A percentile compares a stretch with the other conserved stretches of the same genome.
Evolutionary conservation across 1,284 basidiomycete species (phyloP).

Genomic region (Quambalaria eucalypti): DNA sequence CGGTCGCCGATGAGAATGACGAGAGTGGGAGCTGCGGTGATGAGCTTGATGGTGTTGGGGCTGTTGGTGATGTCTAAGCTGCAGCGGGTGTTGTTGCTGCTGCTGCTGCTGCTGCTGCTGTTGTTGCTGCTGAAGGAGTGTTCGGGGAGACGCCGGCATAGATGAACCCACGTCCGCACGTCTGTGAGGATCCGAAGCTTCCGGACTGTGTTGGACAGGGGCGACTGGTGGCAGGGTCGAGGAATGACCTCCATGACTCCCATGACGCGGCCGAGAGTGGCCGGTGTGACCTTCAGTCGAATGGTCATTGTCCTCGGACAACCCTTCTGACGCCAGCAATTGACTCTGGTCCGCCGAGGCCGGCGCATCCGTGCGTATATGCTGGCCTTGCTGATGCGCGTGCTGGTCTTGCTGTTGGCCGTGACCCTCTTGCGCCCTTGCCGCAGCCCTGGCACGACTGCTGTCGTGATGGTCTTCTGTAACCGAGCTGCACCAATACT

Average conservation of each 20-base stretch:
- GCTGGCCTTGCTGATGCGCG: too few species aligned
- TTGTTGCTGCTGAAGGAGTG: neutral
- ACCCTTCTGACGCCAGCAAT: too few species aligned
- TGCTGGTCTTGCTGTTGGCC: neutral
- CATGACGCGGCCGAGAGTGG: too few species aligned
- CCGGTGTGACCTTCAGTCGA: too few species aligned
- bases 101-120: neutral
- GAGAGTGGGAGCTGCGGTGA: too few species aligned
- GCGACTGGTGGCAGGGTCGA: too few species aligned
- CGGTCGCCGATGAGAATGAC: too few species aligned
- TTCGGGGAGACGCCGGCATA: neutral
- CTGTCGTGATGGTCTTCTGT: slow-evolving; percentile 31
- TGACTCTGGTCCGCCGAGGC: neutral
- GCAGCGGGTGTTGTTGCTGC: neutral
- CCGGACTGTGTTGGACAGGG: neutral
- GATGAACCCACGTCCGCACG: too few species aligned
- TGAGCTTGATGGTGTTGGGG: too few species aligned
- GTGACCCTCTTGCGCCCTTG: slow-evolving; percentile 15
- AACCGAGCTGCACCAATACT: slow-evolving; percentile 54
- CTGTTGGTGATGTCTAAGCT: too few species aligned
- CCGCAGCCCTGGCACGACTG: neutral
- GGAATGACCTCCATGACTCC: too few species aligned
- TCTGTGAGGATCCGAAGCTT: neutral
- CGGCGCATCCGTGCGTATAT: neutral
- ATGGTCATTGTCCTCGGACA: too few species aligned